These are phyloP conservation scores for Chenopodium berlandieri DNA, from an alignment of 148 eudicot species.

Conservation along the genomic window DNA sequence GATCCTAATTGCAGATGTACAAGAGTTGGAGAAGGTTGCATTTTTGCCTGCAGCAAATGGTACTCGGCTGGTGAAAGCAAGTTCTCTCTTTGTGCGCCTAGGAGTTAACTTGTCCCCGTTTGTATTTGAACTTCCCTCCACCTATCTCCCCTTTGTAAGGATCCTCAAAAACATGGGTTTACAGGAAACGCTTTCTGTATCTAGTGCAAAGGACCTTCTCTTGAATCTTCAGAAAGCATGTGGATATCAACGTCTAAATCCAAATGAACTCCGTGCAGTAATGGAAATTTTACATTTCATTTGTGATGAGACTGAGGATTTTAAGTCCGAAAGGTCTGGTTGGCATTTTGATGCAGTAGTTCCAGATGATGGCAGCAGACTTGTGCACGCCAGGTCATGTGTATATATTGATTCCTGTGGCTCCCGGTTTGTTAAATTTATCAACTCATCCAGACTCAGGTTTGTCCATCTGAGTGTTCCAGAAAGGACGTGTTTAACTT, in stretches of 20 bases:
- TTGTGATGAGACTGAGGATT: conserved; percentile 54
- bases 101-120: conserved; percentile 93
- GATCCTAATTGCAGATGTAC: conserved; percentile 45
- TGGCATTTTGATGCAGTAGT: conserved; percentile 76
- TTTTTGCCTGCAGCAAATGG: conserved; percentile 99
- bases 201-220: conserved; percentile 79
- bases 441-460: conserved; percentile 71
- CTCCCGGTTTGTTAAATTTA: conserved; percentile 67
- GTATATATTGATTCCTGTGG: conserved; percentile 88
- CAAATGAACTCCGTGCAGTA: conserved; percentile 96
- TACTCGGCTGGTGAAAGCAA: conserved; percentile 86
- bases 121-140: conserved; percentile 87
- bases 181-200: conserved; percentile 68
- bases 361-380: conserved; percentile 94
- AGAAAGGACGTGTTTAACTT: conserved; percentile 57
- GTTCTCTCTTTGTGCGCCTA: conserved; percentile 78
- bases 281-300: conserved; percentile 75
- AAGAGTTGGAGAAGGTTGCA: conserved; percentile 71
- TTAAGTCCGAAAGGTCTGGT: conserved; percentile 40
- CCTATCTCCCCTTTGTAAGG: conserved; percentile 81
- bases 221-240: conserved; percentile 84
- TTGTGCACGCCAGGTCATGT: conserved; percentile 88
- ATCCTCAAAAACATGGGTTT: conserved; percentile 86
- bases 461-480: conserved; percentile 77
- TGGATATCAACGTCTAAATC: conserved; percentile 97